phyloP scores from a whole-genome alignment of 305 asterid species.

The Solanum hybrid region DNA sequence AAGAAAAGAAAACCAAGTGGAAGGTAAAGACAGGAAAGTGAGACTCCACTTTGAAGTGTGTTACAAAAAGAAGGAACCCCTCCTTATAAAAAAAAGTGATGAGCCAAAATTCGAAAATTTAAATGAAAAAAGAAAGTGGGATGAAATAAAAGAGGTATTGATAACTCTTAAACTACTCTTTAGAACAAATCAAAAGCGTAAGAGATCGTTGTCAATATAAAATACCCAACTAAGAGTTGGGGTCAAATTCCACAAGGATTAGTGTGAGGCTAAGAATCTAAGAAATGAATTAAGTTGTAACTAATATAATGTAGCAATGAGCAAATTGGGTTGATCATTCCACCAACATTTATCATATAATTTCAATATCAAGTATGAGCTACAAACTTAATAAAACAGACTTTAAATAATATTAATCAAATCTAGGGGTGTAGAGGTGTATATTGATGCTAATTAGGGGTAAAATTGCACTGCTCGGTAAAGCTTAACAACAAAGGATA shows the following conservation, averaged over 20 bases:
- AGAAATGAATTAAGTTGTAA: too few species aligned
- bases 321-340: not conserved
- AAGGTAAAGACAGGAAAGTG: not conserved
- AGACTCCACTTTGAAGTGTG: not conserved
- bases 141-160: not conserved
- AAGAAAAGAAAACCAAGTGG: not conserved
- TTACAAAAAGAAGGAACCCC: not conserved
- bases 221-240: not conserved
- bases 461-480: not conserved
- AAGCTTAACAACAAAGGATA: not conserved
- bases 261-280: not conserved
- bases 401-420: not conserved
- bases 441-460: not conserved
- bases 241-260: not conserved
- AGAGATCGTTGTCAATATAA: not conserved
- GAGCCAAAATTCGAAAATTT: not conserved
- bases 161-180: not conserved
- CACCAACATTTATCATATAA: not conserved
- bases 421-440: not conserved
- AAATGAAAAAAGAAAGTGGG: not conserved
- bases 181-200: not conserved
- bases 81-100: not conserved
- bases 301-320: not conserved
- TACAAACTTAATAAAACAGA: not conserved
- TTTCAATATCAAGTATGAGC: not conserved